These are phyloP conservation scores for Cylindrodendrum hubeiense DNA, from an alignment of 2,329 filamentous ascomycete genomes.

Conservation along the genomic window DNA sequence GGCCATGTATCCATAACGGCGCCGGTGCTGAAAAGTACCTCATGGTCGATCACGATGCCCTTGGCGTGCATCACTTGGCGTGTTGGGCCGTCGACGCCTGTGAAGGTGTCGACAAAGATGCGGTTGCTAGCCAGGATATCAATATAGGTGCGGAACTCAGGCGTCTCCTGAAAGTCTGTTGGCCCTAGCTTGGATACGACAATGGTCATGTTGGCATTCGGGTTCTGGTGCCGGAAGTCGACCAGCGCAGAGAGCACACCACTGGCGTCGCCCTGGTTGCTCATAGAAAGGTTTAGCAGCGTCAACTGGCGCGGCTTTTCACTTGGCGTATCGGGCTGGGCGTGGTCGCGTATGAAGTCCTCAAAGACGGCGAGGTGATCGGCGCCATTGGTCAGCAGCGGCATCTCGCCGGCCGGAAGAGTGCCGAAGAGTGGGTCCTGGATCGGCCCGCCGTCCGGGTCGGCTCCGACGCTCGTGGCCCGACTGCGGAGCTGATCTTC, in stretches of 20 bases:
- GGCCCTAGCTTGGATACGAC: background rate
- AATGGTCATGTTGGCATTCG: background rate
- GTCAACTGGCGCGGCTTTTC: background rate
- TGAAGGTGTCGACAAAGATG: background rate
- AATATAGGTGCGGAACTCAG: background rate
- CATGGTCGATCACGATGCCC: constrained; percentile 2
- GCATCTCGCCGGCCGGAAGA: background rate
- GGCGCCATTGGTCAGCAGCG: background rate
- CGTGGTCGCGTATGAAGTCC: background rate
- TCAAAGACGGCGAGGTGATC: background rate
- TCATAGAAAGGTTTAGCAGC: background rate
- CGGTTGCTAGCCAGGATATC: background rate
- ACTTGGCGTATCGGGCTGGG: background rate
- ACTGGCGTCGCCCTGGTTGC: background rate
- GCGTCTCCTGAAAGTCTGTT: background rate
- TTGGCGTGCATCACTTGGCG: constrained; percentile 7
- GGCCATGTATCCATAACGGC: constrained; percentile 9
- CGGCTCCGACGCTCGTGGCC: background rate
- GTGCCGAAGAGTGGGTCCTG: background rate
- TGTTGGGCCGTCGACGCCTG: background rate
- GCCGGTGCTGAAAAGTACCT: background rate
- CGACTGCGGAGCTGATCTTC: background rate
- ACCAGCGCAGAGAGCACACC: background rate
- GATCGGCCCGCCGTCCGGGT: background rate
- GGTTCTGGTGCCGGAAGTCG: background rate